Conservation (phyloP, 331 rosid species). For the Phaseolus coccineus region DNA sequence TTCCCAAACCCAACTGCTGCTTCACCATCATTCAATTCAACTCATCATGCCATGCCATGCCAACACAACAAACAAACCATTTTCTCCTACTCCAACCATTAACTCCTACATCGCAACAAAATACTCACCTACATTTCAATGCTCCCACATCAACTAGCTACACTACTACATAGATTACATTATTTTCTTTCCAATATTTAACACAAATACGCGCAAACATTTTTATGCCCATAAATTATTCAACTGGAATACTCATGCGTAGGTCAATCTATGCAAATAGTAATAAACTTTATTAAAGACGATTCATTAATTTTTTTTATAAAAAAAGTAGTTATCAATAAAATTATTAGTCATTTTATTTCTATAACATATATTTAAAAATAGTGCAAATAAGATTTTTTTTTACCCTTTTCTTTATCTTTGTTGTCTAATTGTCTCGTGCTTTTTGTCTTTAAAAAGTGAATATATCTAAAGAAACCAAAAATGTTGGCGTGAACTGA, state of each 20-base stretch:
- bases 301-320: too few species aligned
- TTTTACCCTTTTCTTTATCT: slow-evolving; percentile 18
- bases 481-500: neutral
- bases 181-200: too few species aligned
- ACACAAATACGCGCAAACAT: too few species aligned
- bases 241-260: too few species aligned
- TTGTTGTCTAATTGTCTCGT: slow-evolving; percentile 9
- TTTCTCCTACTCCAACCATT: slow-evolving; percentile 21
- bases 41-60: neutral
- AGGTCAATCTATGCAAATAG: too few species aligned
- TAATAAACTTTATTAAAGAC: too few species aligned
- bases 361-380: neutral
- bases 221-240: too few species aligned
- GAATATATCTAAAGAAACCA: neutral
- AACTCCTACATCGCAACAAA: neutral
- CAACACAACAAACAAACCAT: neutral
- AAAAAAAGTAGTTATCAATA: too few species aligned
- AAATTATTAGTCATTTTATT: too few species aligned
- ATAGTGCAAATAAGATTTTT: neutral
- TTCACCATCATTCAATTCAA: slow-evolving; percentile 30
- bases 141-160: too few species aligned
- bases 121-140: too few species aligned
- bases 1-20: slow-evolving; percentile 26
- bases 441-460: slow-evolving; percentile 13
- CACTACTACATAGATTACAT: too few species aligned